Evolutionary conservation across 768 basidiomycete genomes (phyloP), one percentile per base, ranked within the genome.

Genomic region (Serendipita indica): DNA sequence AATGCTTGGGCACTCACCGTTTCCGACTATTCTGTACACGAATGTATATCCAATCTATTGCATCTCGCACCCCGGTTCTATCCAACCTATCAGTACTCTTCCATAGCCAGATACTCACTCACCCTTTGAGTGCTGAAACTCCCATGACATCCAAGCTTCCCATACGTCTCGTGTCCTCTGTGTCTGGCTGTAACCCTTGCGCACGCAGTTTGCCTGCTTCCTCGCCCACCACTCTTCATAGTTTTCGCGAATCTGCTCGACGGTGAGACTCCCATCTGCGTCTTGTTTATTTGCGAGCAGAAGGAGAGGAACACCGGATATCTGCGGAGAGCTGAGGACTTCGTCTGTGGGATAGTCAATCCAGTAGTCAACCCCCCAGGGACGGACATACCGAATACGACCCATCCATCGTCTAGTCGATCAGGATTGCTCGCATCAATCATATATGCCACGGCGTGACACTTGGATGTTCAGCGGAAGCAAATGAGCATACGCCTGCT

Each of bases 201-300:
- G 75, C 14, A 82, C 79, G 63, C 79, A 84, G 67, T 84, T 65
- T 20, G 32, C 84, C 41, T 83, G 72, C 67, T 83, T 82, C 49
- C 80, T 75, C 65, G 86, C 83, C 66, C 87, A 79, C 87, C 89
- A 91, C 46, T 83, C 83, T 68, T 90, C 86, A 61, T 89, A 90
- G 68, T 86, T 82, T 61, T 91, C 84, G 20, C 92, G 74, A 49
- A 99, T 92, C 62, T 97, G 90, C 56, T 90, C 84, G 0, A 92
- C 88, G 0, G 89, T 86, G 32, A 97, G 74, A 63, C 85, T 85
- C 16, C 74, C 70, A 0, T 85, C 83, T 2, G 78, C 80, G 64
- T 98, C 96, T 69, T 97, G 94, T 69, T 99, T 98, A 73, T 98
- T 98, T 27, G 93, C 96, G 16, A 97, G 77, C 7, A 99, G 80